Evolutionary conservation across 2,329 filamentous ascomycete genomes (phyloP), one percentile per base, ranked within the genome.

Genomic region (Tolypocladium album): DNA sequence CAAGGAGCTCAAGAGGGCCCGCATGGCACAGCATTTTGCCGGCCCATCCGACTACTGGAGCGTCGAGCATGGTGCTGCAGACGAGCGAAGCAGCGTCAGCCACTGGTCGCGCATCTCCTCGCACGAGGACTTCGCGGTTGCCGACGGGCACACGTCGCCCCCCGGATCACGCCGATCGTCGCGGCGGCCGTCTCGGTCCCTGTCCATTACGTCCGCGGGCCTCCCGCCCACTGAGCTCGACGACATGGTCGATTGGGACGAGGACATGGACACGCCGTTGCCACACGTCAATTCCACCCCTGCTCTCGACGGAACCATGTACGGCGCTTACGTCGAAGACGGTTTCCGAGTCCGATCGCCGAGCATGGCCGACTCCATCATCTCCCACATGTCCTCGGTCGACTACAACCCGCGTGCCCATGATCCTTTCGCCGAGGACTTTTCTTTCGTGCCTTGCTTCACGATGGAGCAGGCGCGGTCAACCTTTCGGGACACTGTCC

Each of bases 381-480:
- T 88, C 67, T 84, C 88, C 57, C 80, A 87, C 74, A 85, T 87
- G 81, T 88, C 85, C 4, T 85, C 84, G 0, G 73, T 88, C 43
- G 84, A 87, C 68, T 84, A 78, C 68, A 82, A 81, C 65, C 70
- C 75, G 11, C 79, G 78, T 52, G 74, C 78, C 15, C 85, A 89
- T 63, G 85, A 88, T 63, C 79, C 84, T 1, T 86, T 90, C 61
- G 88, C 90, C 42, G 91, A 96, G 66, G 92, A 97, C 71, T 91
- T 91, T 72, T 90, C 89, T 42, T 96, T 94, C 69, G 93, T 97
- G 20, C 94, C 94, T 20, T 92, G 92, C 74, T 89, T 99, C 75
- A 96, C 93, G 0, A 81, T 96, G 42, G 83, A 88, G 34, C 86
- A 93, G 70, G 89, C 92, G 17, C 87, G 92, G 38, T 86, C 85